Evolutionary conservation across 257 asterid genomes (phyloP), one percentile per base, ranked within the genome.

Genomic region (Plantago elongata): DNA sequence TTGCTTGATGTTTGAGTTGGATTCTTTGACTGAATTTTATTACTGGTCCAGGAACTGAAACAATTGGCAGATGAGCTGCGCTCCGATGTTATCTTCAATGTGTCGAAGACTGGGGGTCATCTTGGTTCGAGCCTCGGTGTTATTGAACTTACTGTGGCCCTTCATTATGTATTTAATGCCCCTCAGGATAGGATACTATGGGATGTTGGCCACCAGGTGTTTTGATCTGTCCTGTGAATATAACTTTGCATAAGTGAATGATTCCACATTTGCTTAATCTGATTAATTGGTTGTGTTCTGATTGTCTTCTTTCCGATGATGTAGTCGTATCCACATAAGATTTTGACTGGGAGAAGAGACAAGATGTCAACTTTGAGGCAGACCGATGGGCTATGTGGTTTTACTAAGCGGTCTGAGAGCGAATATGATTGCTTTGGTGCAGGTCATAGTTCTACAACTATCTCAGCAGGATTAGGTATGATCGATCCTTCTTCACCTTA

Each of bases 171-270:
- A 45, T 92, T 92, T 79, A 86, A 80, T 69, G 79, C 96, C 54
- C 99, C 99, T 38, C 86, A 84, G 67, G 99, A 92, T 82, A 78
- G 79, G 65, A 79, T 92, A 44, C 83, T 92, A n/a, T 92, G 96
- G 97, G 99, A 92, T 78, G 99, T 92, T 67, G 99, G 99, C 51
- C 99, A 92, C 70, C 99, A 89, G 93, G 99, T 91, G 61, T 72
- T 65, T 50, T 63, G 27, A 54, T 9, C 5, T 15, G 45, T 37
- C 18, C 43, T 66, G 37, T 15, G 5, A 7, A 46, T 9, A 13
- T 29, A 45, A 7, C 13, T 11, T 69, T 16, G 22, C 46, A 46
- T 45, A 54, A 22, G 27, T 50, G 58, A 16, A 44, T 45, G n/a
- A 4, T 13, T 48, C 16, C 38, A 16, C 15, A 8, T 8, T 55